A percentile compares a stretch with the other conserved stretches of the same genome.
phyloP scores from a whole-genome alignment of 768 basidiomycete genomes.

The Mycena kentingensis region DNA sequence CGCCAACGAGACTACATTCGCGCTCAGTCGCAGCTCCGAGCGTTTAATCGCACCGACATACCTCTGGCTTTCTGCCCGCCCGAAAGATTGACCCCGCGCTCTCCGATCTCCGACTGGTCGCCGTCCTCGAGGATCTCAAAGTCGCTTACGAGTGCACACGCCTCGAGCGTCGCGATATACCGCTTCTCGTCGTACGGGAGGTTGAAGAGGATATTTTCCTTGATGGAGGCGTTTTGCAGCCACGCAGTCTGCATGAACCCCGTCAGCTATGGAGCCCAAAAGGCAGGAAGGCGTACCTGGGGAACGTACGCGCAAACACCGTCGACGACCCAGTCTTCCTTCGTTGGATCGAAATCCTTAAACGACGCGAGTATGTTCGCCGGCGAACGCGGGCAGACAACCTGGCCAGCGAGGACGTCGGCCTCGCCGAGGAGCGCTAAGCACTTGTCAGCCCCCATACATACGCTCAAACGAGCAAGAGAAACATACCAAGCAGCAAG shows the following conservation, averaged over 20 bases:
- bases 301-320: slow-evolving; percentile 88
- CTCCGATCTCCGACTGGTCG: slow-evolving; percentile 84
- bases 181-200: slow-evolving; percentile 43
- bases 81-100: slow-evolving; percentile 65
- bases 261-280: slow-evolving; percentile 62
- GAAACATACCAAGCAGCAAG: slow-evolving; percentile 57
- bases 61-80: slow-evolving; percentile 17
- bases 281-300: slow-evolving; percentile 44
- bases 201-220: slow-evolving; percentile 39
- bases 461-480: background rate
- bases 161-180: slow-evolving; percentile 52
- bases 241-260: slow-evolving; percentile 52
- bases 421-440: slow-evolving; percentile 84
- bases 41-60: background rate
- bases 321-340: slow-evolving; percentile 73
- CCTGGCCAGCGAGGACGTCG: slow-evolving; percentile 76
- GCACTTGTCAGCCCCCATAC: slow-evolving; percentile 46
- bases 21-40: background rate
- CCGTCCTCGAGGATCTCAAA: slow-evolving; percentile 86
- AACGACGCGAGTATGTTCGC: slow-evolving; percentile 74
- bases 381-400: slow-evolving; percentile 80
- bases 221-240: slow-evolving; percentile 58
- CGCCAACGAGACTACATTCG: slow-evolving; percentile 69
- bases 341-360: slow-evolving; percentile 37
- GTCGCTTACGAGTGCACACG: slow-evolving; percentile 72